Evolutionary conservation across 1,139 yeast genomes (phyloP).

Genomic region (Sugiyamaella xylanicola): DNA sequence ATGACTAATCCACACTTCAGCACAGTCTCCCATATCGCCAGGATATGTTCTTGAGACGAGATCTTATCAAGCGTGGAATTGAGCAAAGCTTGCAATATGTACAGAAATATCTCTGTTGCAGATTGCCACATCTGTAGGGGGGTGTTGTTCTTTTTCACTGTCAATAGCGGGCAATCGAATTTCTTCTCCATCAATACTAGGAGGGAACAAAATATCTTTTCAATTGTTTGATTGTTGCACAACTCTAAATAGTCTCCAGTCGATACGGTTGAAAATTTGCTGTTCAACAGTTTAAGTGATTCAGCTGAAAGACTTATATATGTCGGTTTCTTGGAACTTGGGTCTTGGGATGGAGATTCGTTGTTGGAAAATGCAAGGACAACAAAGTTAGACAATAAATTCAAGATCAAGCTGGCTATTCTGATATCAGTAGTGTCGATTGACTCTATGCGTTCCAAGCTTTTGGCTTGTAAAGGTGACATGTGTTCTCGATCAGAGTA

Average conservation of each 20-base stretch:
- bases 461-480: conserved; percentile 41
- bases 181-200: conserved; percentile 31
- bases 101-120: conserved; percentile 35
- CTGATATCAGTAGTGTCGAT: conserved; percentile 20
- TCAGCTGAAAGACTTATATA: conserved; percentile 63
- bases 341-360: conserved; percentile 35
- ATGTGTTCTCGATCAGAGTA: conserved; percentile 39
- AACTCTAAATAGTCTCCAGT: conserved; percentile 42
- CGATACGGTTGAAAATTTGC: conserved; percentile 39
- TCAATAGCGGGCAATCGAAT: conserved; percentile 30
- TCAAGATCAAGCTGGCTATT: conserved; percentile 27
- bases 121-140: conserved; percentile 40
- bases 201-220: conserved; percentile 34
- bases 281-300: conserved; percentile 50
- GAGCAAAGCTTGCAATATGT: conserved; percentile 30
- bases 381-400: conserved; percentile 29
- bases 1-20: conserved; percentile 50
- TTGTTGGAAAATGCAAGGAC: conserved; percentile 38
- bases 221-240: conserved; percentile 52
- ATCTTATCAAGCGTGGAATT: conserved; percentile 1
- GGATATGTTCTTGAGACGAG: neutral
- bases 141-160: conserved; percentile 17
- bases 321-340: conserved; percentile 56
- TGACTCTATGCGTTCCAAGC: conserved; percentile 32
- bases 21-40: conserved; percentile 47